Evolutionary conservation across 257 asterid species (phyloP), one percentile per base, ranked within the genome.

Genomic region (Petrea volubilis): DNA sequence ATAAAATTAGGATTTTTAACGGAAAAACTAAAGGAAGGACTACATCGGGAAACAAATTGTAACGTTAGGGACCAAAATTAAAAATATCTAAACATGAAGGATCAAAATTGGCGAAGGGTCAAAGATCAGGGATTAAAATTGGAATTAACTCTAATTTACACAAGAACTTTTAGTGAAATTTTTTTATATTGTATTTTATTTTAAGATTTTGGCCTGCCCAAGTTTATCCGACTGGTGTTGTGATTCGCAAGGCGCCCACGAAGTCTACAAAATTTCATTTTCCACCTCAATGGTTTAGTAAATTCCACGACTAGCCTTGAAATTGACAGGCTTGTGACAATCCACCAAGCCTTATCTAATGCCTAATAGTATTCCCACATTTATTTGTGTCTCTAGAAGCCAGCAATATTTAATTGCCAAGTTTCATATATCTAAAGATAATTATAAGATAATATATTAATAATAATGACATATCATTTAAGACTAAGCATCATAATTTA

Each of bases 241-340:
- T 64, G 69, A 66, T 43, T 2, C 62, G 14, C 31, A 44, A 62
- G 77, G 40, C 40, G 51, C 57, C 62, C 53, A 56, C 68, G 67
- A 73, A 78, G 82, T 78, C 73, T 21, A 78, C 67, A 28, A 27
- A 55, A 74, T 64, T 34, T 64, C 28, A 51, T 68, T 73, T 72
- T 73, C 76, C 8, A 63, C 40, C 64, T 47, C 58, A 53, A 49
- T 28, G 51, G 61, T 67, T 71, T 72, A 72, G 52, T 60, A 60
- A 60, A 59, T 41, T 60, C 51, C 67, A 67, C 51, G 73, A 50
- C 40, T 64, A 44, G 50, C 71, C 47, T 25, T 65, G 71, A 72
- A 72, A 60, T 77, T 7, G 81, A 77, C 72, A 72, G 67, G 41
- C 64, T 60, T 29, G 60, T 53, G 78, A 66, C 51, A 55, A 33